Percentiles rank a stretch among this genome's conserved stretches.
Evolutionary conservation across 768 basidiomycete species (phyloP).

Genomic region (Boletellus emodensis): DNA sequence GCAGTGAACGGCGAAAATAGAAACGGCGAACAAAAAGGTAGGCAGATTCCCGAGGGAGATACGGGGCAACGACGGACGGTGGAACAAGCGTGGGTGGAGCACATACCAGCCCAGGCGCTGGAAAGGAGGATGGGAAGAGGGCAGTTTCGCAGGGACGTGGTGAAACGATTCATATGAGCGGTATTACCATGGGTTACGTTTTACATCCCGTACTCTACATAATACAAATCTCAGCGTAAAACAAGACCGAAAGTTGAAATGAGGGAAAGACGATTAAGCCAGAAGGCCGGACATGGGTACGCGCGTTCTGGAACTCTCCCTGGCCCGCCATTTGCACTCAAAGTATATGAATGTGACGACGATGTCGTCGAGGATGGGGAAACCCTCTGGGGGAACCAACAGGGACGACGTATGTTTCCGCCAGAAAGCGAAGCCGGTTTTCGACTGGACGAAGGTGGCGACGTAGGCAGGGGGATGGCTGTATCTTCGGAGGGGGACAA

Average conservation of each 20-base stretch:
- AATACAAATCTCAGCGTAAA: too few species aligned
- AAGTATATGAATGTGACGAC: conserved; percentile 36
- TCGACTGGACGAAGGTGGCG: conserved; percentile 27
- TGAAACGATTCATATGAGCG: conserved; percentile 8
- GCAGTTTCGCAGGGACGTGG: conserved; percentile 10
- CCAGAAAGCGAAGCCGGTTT: conserved; percentile 7
- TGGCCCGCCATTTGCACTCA: conserved; percentile 28
- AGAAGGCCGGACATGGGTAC: conserved; percentile 1
- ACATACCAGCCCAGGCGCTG: conserved; percentile 6
- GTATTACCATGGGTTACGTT: background rate
- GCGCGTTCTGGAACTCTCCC: conserved; percentile 15
- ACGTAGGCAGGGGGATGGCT: conserved; percentile 11
- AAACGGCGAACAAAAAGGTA: background rate
- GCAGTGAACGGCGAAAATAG: background rate
- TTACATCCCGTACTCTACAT: background rate
- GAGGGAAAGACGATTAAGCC: background rate
- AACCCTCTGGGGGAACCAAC: conserved; percentile 27
- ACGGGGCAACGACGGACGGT: background rate
- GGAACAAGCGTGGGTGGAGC: background rate
- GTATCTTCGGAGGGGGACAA: conserved; percentile 18
- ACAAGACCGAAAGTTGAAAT: too few species aligned
- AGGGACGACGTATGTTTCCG: conserved; percentile 21
- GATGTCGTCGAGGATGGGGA: conserved; percentile 33
- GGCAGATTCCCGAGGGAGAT: background rate
- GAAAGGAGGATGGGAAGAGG: conserved; percentile 17